Evolutionary conservation across 768 basidiomycete species (phyloP), one percentile per base, ranked within the genome.

Genomic region (Auricularia heimuer): DNA sequence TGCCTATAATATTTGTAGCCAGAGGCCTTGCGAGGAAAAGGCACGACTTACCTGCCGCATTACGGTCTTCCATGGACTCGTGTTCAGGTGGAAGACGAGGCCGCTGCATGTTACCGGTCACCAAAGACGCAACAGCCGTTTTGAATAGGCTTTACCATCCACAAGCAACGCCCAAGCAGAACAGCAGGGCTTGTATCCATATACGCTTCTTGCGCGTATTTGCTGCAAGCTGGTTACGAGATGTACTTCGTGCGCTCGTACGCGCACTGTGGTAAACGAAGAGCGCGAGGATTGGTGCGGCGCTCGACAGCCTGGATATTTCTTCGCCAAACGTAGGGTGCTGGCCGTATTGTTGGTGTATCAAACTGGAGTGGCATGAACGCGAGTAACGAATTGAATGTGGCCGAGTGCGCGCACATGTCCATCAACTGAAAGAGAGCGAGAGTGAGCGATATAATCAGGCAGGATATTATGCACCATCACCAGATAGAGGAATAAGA

Each of bases 291-390:
- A 91, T 87, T n/a, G 92, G 91, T 36, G 89, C 77, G 35, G 86
- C 82, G 21, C 84, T 77, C 34, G 82, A 64, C 79, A 92, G 82
- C 68, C 85, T 83, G 36, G 84, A 80, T n/a, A 76, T 63, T 37
- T 90, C 68, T 7, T 75, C 80, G 60, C 75, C 68, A 39, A 85
- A 71, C 18, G 82, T 76, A 1, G 84, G 78, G n/a, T 78, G 74
- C 72, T 84, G 81, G 45, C 84, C 85, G 67, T 93, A 94, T 73
- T 94, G 92, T 62, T 83, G 84, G 70, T 89, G 89, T 56, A 91
- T 83, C 54, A 93, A 77, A 65, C 92, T 94, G 69, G 39, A 8
- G 39, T 14, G 39, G 39, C 8, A 42, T 42, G 3, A 42, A 42
- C 12, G 12, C 39, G 12, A 42, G 2, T 14, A 29, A 42, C 39